phyloP scores from a whole-genome alignment of 106 monocot genomes.

The Apostasia ramifera region DNA sequence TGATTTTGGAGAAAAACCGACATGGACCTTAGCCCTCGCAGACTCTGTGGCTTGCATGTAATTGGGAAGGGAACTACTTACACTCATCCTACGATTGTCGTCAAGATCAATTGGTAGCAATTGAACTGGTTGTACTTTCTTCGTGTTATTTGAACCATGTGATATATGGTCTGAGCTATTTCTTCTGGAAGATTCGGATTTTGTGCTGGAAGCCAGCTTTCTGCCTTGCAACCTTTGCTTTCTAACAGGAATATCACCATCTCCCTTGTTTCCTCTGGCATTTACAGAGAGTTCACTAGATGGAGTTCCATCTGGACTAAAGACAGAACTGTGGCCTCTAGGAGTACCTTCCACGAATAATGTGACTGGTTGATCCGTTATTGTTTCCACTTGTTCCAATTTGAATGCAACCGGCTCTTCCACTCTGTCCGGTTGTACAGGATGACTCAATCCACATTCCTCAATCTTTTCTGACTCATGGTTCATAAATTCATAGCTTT shows the following conservation, averaged over 20 bases:
- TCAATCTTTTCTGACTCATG: conserved; percentile 4
- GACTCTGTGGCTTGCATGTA: conserved; percentile 96
- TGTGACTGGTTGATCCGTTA: too few species aligned
- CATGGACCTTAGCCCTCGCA: conserved; percentile 66
- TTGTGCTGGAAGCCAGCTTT: conserved; percentile 34
- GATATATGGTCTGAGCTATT: conserved; percentile 23
- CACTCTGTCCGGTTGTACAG: not conserved
- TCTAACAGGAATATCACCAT: not conserved
- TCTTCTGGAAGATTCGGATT: conserved; percentile 28
- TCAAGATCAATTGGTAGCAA: conserved; percentile 26
- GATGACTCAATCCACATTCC: not conserved
- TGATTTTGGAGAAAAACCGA: conserved; percentile 57
- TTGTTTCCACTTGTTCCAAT: not conserved
- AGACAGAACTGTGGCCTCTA: conserved; percentile 24
- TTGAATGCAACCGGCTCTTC: not conserved
- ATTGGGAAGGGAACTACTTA: conserved; percentile 63
- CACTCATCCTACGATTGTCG: conserved; percentile 52
- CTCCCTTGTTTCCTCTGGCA: conserved; percentile 8
- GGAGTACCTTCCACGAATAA: conserved; percentile 40
- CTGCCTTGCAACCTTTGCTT: conserved; percentile 10
- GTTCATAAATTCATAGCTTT: not conserved
- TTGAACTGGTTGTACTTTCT: conserved; percentile 29
- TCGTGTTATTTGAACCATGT: conserved; percentile 32
- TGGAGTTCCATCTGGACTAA: conserved; percentile 57
- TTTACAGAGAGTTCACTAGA: conserved; percentile 52